Conservation (phyloP, 805 yeast genomes). For the Candida golubevii region DNA sequence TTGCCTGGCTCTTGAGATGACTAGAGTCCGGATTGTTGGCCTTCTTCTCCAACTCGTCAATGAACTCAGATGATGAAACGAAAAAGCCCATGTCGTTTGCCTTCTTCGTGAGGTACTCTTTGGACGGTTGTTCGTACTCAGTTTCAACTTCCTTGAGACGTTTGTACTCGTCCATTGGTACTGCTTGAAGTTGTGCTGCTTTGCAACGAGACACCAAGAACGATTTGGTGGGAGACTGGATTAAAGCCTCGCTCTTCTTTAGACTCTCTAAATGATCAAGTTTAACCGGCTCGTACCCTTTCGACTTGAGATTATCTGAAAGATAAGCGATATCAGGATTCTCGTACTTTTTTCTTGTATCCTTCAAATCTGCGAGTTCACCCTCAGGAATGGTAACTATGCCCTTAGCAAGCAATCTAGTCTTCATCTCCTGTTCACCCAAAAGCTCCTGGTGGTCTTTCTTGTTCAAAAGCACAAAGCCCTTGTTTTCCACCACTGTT, state of each 20-base stretch:
- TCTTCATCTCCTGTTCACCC: conserved; percentile 34
- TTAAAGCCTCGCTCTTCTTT: conserved; percentile 10
- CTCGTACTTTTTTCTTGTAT: conserved; percentile 10
- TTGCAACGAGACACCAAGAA: conserved; percentile 23
- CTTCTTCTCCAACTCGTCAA: conserved; percentile 27
- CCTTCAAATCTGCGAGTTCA: conserved; percentile 18
- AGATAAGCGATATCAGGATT: conserved; percentile 25
- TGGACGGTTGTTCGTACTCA: conserved; percentile 31
- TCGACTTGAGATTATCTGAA: conserved; percentile 15
- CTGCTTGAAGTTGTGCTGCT: conserved; percentile 14
- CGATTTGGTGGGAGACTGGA: conserved; percentile 21
- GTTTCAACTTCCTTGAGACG: conserved; percentile 15
- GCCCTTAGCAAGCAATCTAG: conserved; percentile 27
- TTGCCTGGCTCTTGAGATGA: conserved; percentile 3
- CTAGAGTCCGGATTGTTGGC: conserved; percentile 9
- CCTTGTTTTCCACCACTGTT: conserved; percentile 22
- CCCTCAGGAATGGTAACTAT: conserved; percentile 28
- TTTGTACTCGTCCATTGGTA: conserved; percentile 18
- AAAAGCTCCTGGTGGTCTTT: conserved; percentile 26
- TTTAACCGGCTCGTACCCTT: conserved; percentile 17
- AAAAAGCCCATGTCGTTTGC: conserved; percentile 34
- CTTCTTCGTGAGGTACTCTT: conserved; percentile 28
- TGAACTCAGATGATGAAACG: conserved; percentile 25
- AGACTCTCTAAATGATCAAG: conserved; percentile 11
- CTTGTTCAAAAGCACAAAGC: conserved; percentile 24